These are phyloP conservation scores for Phaeoacremonium minimum DNA, from an alignment of 2,329 filamentous ascomycete species.

Conservation along the genomic window DNA sequence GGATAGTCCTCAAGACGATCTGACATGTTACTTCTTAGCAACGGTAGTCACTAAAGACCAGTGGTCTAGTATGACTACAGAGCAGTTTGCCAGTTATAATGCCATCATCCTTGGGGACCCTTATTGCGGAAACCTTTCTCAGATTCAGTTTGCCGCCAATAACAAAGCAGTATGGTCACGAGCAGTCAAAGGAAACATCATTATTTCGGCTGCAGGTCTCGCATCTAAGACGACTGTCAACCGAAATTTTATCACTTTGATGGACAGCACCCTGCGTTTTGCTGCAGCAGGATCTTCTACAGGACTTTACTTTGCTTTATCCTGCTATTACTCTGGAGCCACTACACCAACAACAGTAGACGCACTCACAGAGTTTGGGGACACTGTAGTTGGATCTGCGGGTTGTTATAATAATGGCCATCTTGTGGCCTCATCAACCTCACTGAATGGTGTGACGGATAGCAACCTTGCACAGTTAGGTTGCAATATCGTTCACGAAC, in stretches of 20 bases:
- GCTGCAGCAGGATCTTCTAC: slow-evolving; percentile 25
- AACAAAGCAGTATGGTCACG: slow-evolving; percentile 33
- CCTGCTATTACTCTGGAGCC: slow-evolving; percentile 33
- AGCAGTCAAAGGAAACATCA: slow-evolving; percentile 33
- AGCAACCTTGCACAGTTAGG: slow-evolving; percentile 32
- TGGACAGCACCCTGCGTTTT: slow-evolving; percentile 30
- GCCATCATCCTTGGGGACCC: slow-evolving; percentile 38
- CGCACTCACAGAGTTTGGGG: slow-evolving; percentile 26
- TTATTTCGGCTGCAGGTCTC: slow-evolving; percentile 34
- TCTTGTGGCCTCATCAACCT: slow-evolving; percentile 28
- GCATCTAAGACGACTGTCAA: slow-evolving; percentile 22
- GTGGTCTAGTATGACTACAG: slow-evolving; percentile 31
- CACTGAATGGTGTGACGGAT: slow-evolving; percentile 27
- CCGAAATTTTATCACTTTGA: slow-evolving; percentile 27
- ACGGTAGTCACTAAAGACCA: no score
- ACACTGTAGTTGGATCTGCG: slow-evolving; percentile 29
- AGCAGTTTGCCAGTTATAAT: slow-evolving; percentile 37
- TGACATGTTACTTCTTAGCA: no score
- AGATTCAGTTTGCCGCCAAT: slow-evolving; percentile 29
- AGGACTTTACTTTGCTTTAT: slow-evolving; percentile 35
- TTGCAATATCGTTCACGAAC: slow-evolving; percentile 36
- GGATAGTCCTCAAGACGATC: no score
- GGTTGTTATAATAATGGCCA: slow-evolving; percentile 34
- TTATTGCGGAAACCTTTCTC: slow-evolving; percentile 19
- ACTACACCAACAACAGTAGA: slow-evolving; percentile 13